Conservation (phyloP, 495 filamentous ascomycete species). For the Aspergillus ellipticus region DNA sequence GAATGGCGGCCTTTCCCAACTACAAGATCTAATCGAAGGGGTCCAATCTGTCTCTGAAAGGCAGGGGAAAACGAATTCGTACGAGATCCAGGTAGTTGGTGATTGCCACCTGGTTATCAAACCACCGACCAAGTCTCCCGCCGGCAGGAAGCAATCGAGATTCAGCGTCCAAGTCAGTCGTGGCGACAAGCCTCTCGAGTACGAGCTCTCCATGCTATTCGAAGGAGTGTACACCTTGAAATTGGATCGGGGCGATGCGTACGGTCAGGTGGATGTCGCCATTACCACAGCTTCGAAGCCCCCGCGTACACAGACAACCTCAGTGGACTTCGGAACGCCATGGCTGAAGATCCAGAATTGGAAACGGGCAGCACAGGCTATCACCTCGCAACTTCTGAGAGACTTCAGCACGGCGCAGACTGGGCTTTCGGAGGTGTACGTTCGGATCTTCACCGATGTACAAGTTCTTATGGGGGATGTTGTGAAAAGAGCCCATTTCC, state of each 20-base stretch:
- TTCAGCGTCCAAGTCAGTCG: constrained; percentile 52
- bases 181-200: constrained; percentile 36
- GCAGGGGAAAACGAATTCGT: constrained; percentile 29
- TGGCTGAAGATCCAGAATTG: constrained; percentile 59
- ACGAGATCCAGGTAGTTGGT: constrained; percentile 60
- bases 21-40: constrained; percentile 20
- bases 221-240: constrained; percentile 57
- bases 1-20: constrained; percentile 9
- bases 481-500: constrained; percentile 37
- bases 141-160: constrained; percentile 45
- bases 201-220: constrained; percentile 51
- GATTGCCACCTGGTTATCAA: constrained; percentile 59
- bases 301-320: constrained; percentile 48
- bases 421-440: constrained; percentile 37
- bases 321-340: constrained; percentile 58
- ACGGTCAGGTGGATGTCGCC: constrained; percentile 55
- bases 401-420: constrained; percentile 45
- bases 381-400: constrained; percentile 40
- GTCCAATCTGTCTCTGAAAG: constrained; percentile 13
- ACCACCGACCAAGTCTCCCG: constrained; percentile 46
- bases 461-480: constrained; percentile 48
- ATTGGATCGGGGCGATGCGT: constrained; percentile 55
- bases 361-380: constrained; percentile 44
- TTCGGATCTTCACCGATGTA: constrained; percentile 48
- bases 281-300: constrained; percentile 51